Conservation (phyloP, 2,329 filamentous ascomycete genomes). For the Beauveria sp. region DNA sequence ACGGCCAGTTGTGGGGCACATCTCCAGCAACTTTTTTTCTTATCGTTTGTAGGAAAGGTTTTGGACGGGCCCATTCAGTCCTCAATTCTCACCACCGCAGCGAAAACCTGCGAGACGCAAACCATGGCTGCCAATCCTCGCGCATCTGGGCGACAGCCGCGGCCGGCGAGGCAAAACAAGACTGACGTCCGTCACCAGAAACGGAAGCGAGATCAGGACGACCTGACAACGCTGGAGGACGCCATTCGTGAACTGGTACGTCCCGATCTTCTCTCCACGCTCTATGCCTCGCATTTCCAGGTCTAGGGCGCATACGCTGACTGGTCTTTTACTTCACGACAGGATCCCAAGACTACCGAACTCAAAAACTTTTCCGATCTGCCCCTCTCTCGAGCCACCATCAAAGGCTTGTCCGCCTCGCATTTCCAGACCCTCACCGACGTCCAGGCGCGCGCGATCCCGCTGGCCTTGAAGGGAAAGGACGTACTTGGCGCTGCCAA, state of each 20-base stretch:
- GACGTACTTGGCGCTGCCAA: constrained; percentile 94
- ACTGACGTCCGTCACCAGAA: constrained; percentile 29
- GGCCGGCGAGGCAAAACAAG: constrained; percentile 20
- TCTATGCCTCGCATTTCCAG: too few species aligned
- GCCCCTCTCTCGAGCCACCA: constrained; percentile 75
- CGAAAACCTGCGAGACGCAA: background rate
- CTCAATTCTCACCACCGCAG: background rate
- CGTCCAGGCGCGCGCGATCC: constrained; percentile 84
- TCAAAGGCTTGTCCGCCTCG: constrained; percentile 69
- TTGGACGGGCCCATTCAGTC: background rate
- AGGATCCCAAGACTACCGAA: constrained; percentile 54
- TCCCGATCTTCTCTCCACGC: background rate
- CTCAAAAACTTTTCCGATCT: constrained; percentile 71
- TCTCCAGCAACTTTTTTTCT: constrained; percentile 10
- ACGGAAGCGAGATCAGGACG: constrained; percentile 30
- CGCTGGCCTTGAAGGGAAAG: constrained; percentile 71
- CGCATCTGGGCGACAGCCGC: background rate
- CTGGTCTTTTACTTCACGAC: background rate
- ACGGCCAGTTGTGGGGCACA: constrained; percentile 1
- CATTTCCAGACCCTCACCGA: constrained; percentile 90
- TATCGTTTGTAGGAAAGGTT: constrained; percentile 1
- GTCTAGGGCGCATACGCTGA: background rate
- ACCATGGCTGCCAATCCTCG: constrained; percentile 11
- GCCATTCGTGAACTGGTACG: constrained; percentile 27
- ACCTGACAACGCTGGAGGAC: constrained; percentile 25